Evolutionary conservation across 2,329 filamentous ascomycete species (phyloP).

Genomic region (Cadophora malorum): DNA sequence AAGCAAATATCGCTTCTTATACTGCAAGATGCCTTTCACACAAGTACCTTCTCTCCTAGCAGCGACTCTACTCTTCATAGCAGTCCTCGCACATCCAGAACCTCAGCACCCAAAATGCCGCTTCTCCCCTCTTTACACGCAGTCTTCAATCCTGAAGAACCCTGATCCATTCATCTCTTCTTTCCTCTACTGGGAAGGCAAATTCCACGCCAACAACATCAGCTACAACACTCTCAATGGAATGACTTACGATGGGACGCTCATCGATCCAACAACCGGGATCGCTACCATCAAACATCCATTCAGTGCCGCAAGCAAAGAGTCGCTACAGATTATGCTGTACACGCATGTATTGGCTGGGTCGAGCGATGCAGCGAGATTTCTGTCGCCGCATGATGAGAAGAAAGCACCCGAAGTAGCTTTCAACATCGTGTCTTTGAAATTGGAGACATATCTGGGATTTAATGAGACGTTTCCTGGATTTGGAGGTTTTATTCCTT

Average conservation of each 20-base stretch:
- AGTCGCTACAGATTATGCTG: conserved; percentile 52
- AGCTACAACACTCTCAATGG: conserved; percentile 50
- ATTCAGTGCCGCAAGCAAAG: conserved; percentile 51
- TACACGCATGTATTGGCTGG: conserved; percentile 51
- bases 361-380: conserved; percentile 47
- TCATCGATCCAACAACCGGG: conserved; percentile 35
- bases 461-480: not conserved
- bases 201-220: conserved; percentile 51
- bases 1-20: not conserved
- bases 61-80: not conserved
- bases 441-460: not conserved
- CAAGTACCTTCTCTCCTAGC: not conserved
- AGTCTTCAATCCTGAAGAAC: conserved; percentile 32
- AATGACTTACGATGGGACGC: conserved; percentile 51
- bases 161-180: conserved; percentile 47
- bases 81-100: conserved; percentile 33
- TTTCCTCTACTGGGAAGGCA: conserved; percentile 53
- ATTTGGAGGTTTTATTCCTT: not conserved
- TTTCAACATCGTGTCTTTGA: not conserved
- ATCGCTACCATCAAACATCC: conserved; percentile 24
- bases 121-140: not conserved
- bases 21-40: not conserved
- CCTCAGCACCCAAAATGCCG: conserved; percentile 22
- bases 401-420: not conserved
- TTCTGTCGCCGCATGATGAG: not conserved